phyloP scores from a whole-genome alignment of 495 filamentous ascomycete species.

The Lasiosphaeriaceae sp. region DNA sequence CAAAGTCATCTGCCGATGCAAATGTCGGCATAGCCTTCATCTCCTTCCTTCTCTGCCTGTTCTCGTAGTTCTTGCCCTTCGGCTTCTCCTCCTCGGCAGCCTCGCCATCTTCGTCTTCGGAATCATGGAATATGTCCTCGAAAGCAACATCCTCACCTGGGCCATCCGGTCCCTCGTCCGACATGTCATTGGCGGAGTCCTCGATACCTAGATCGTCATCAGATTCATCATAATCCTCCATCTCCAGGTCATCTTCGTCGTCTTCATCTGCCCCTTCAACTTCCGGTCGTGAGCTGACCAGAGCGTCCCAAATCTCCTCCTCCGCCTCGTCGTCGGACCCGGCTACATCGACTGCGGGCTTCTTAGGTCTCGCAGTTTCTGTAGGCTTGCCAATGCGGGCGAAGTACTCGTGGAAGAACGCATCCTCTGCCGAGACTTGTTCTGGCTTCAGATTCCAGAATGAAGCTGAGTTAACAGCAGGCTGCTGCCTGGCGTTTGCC shows the following conservation, averaged over 20 bases:
- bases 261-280: constrained; percentile 55
- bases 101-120: constrained; percentile 29
- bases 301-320: constrained; percentile 89
- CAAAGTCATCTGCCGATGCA: constrained; percentile 90
- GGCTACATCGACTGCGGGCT: constrained; percentile 41
- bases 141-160: constrained; percentile 40
- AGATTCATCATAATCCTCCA: constrained; percentile 43
- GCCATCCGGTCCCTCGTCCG: constrained; percentile 36
- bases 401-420: constrained; percentile 98
- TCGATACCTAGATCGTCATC: constrained; percentile 45
- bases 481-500: constrained; percentile 40
- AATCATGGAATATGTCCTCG: constrained; percentile 40
- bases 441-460: constrained; percentile 91
- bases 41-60: constrained; percentile 70
- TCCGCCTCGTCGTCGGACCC: constrained; percentile 53
- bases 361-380: constrained; percentile 50
- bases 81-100: constrained; percentile 29
- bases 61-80: constrained; percentile 26
- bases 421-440: constrained; percentile 84
- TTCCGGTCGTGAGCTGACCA: constrained; percentile 58
- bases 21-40: constrained; percentile 87
- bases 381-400: constrained; percentile 66
- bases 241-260: constrained; percentile 48
- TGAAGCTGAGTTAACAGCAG: constrained; percentile 73
- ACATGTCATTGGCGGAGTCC: constrained; percentile 23